These are phyloP conservation scores for Termitomyces sp. DNA, from an alignment of 768 basidiomycete species.

Conservation along the genomic window DNA sequence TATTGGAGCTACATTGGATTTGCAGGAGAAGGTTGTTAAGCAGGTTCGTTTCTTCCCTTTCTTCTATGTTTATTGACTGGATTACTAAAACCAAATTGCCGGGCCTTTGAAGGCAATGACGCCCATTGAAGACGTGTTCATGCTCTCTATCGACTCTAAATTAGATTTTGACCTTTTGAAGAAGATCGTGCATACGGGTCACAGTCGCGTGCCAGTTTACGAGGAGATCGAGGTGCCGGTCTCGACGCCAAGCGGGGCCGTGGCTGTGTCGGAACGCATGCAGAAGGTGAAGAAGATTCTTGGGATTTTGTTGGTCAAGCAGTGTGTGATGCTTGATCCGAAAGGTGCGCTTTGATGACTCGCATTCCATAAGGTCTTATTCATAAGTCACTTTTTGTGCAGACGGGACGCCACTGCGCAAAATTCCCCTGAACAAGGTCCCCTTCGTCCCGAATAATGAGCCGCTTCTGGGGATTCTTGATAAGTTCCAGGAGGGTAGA, in stretches of 20 bases:
- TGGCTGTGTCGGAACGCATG: conserved; percentile 21
- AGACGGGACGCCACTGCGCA: conserved; percentile 81
- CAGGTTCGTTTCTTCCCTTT: conserved; percentile 33
- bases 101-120: conserved; percentile 60
- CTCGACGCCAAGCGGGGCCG: conserved; percentile 18
- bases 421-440: conserved; percentile 81
- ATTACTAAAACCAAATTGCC: background rate
- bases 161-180: conserved; percentile 78
- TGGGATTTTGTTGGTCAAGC: conserved; percentile 84
- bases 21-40: conserved; percentile 80
- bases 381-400: background rate
- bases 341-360: conserved; percentile 40
- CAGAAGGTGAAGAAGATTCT: conserved; percentile 74
- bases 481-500: conserved; percentile 85
- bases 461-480: conserved; percentile 76
- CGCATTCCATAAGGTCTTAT: background rate
- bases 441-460: conserved; percentile 85
- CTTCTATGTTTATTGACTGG: background rate
- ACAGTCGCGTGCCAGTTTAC: conserved; percentile 80
- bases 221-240: conserved; percentile 66
- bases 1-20: conserved; percentile 82
- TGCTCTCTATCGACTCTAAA: conserved; percentile 80
- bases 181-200: conserved; percentile 72
- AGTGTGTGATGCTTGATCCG: conserved; percentile 84
- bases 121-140: conserved; percentile 73